Conservation (phyloP, 306 rosid genomes). For the Quercus ilex region DNA sequence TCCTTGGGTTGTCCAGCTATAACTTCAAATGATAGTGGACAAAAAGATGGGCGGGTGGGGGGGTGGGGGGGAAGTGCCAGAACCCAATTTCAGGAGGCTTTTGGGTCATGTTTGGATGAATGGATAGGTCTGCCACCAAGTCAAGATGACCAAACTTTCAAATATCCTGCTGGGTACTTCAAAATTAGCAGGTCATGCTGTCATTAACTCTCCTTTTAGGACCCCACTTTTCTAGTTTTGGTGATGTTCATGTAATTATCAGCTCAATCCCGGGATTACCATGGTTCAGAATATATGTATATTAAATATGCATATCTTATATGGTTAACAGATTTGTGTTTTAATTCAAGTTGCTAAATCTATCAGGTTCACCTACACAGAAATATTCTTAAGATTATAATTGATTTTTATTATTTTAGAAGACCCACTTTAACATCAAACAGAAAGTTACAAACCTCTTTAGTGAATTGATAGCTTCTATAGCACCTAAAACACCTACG, state of each 20-base stretch:
- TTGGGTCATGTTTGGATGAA: neutral
- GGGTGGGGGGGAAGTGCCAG: neutral
- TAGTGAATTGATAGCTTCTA: slow-evolving; percentile 85
- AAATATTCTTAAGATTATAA: slow-evolving; percentile 11
- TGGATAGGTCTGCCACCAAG: neutral
- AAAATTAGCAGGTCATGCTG: neutral
- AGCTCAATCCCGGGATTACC: neutral
- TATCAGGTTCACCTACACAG: slow-evolving; percentile 7
- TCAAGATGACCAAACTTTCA: neutral
- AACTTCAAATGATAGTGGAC: neutral
- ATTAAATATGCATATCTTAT: neutral
- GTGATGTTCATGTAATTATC: neutral
- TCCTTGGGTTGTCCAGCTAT: neutral
- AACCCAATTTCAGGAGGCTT: slow-evolving; percentile 4
- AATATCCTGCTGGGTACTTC: neutral
- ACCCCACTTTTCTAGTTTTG: neutral
- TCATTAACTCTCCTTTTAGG: slow-evolving; percentile 8
- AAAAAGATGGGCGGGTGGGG: neutral
- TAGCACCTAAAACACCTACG: slow-evolving; percentile 95
- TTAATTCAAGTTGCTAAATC: slow-evolving; percentile 6
- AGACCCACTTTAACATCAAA: slow-evolving; percentile 2
- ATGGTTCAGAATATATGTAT: neutral
- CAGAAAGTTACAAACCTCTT: slow-evolving; percentile 55
- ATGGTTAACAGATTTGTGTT: neutral
- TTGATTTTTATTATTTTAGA: neutral